Conservation (phyloP, 179 eudicot species). For the Silene noctiflora region DNA sequence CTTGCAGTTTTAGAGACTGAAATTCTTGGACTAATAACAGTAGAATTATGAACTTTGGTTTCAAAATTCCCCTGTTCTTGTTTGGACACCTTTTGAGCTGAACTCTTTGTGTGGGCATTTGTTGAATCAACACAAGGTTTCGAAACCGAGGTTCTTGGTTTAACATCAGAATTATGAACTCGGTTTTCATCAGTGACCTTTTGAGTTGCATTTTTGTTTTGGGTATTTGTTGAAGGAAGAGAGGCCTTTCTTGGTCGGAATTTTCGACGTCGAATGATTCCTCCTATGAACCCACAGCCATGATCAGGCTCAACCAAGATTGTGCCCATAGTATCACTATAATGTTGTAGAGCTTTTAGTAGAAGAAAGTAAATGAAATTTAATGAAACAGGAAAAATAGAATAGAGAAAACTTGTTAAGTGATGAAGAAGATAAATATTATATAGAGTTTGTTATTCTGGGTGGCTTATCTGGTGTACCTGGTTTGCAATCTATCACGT, state of each 20-base stretch:
- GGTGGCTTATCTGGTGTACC: too few relatives aligned
- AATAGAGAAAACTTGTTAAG: too few relatives aligned
- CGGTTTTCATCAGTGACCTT: too few relatives aligned
- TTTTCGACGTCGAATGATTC: slow-evolving; percentile 30
- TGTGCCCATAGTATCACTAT: slow-evolving; percentile 22
- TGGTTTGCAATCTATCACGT: too few relatives aligned
- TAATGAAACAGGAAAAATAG: too few relatives aligned
- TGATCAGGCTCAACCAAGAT: slow-evolving; percentile 27
- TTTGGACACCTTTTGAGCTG: slow-evolving; percentile 7
- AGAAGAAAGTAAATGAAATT: too few relatives aligned
- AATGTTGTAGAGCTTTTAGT: too few relatives aligned
- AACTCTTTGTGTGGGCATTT: not conserved
- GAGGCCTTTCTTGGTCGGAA: slow-evolving; percentile 22
- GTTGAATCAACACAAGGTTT: too few relatives aligned
- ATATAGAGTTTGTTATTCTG: too few relatives aligned
- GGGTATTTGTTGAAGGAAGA: slow-evolving; percentile 19
- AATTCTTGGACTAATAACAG: slow-evolving; percentile 19
- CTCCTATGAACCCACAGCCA: slow-evolving; percentile 45
- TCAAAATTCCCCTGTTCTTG: slow-evolving; percentile 17
- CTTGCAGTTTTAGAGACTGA: slow-evolving; percentile 32
- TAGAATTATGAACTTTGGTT: slow-evolving; percentile 14
- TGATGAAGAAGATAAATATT: too few relatives aligned
- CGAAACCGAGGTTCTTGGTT: too few relatives aligned
- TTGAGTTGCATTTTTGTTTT: not conserved
- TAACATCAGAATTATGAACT: too few relatives aligned